A percentile compares a stretch with the other conserved stretches of the same genome.
These are phyloP conservation scores for Thielaviopsis ethacetica DNA, from an alignment of 2,329 filamentous ascomycete genomes.

Conservation along the genomic window DNA sequence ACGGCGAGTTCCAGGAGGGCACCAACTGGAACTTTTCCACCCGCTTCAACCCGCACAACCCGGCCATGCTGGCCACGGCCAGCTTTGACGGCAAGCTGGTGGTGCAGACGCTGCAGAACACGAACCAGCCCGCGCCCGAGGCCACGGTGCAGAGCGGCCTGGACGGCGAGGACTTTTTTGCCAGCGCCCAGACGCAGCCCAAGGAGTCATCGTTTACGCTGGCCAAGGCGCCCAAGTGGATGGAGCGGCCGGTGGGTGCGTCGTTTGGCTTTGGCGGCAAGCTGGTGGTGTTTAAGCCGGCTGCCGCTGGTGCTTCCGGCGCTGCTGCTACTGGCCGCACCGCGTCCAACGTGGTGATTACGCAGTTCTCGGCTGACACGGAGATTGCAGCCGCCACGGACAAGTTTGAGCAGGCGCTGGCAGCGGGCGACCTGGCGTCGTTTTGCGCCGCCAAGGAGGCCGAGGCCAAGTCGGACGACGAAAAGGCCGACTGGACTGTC, in stretches of 20 bases:
- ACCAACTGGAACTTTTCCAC: conserved; percentile 99
- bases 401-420: conserved; percentile 70
- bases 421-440: conserved; percentile 55
- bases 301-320: conserved; percentile 30
- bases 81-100: conserved; percentile 96
- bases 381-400: conserved; percentile 71
- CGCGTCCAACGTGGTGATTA: conserved; percentile 66
- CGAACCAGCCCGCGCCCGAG: conserved; percentile 60
- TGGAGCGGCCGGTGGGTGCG: conserved; percentile 67
- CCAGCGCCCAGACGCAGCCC: conserved; percentile 78
- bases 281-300: conserved; percentile 52
- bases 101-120: conserved; percentile 87
- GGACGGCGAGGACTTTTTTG: conserved; percentile 93
- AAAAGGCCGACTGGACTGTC: conserved; percentile 91
- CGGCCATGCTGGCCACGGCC: conserved; percentile 80
- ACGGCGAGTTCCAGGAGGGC: conserved; percentile 88
- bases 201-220: conserved; percentile 83
- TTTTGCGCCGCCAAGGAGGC: conserved; percentile 71
- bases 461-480: conserved; percentile 65
- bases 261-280: conserved; percentile 95
- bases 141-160: conserved; percentile 49
- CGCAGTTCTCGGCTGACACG: conserved; percentile 76
- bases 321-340: conserved; percentile 35
- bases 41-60: conserved; percentile 84
- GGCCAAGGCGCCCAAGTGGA: conserved; percentile 74